Evolutionary conservation across 192 early-diverging fungal genomes (phyloP).

Genomic region (Oehlia diaphana): DNA sequence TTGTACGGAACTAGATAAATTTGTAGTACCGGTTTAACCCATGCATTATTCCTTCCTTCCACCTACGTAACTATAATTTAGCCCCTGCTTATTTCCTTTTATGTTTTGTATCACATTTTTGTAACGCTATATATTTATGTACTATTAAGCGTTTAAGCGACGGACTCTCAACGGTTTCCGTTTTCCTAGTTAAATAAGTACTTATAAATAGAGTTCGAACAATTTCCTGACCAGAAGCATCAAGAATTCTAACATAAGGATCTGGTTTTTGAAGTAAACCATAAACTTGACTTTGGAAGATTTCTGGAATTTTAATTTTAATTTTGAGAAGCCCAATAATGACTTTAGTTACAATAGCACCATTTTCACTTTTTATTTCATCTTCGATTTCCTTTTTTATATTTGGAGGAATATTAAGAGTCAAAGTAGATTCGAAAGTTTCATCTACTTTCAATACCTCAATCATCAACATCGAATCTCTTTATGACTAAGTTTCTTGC

Average conservation of each 20-base stretch:
- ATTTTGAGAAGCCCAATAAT: constrained; percentile 18
- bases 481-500: constrained; percentile 1
- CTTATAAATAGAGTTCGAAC: neutral
- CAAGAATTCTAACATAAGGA: constrained; percentile 22
- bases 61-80: no score
- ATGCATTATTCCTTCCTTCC: no score
- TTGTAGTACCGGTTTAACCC: no score
- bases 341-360: neutral
- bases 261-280: constrained; percentile 7
- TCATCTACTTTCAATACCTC: neutral
- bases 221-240: neutral
- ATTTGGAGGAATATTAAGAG: neutral
- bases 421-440: neutral
- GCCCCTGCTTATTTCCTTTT: no score
- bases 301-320: neutral
- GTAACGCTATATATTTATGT: no score
- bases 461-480: constrained; percentile 12
- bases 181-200: no score
- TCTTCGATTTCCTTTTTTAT: no score
- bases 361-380: no score
- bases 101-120: no score
- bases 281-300: neutral
- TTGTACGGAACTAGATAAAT: no score
- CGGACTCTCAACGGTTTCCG: no score
- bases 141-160: no score